These are phyloP conservation scores for Funneliformis geosporum DNA, from an alignment of 192 early-diverging fungal species.

Conservation along the genomic window DNA sequence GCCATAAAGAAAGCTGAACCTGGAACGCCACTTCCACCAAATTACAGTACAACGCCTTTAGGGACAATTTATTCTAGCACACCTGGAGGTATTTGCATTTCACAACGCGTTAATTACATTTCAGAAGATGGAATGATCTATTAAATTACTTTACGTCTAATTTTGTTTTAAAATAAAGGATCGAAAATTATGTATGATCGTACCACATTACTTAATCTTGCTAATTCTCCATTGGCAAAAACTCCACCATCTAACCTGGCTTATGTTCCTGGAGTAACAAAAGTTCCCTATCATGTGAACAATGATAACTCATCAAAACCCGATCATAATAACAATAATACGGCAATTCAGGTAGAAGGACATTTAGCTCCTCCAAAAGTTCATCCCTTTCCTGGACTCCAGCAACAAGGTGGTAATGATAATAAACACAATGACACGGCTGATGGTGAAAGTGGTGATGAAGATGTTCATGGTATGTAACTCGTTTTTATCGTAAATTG, in stretches of 20 bases:
- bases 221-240: conserved; percentile 61
- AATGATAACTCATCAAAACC: conserved; percentile 5
- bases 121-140: not conserved
- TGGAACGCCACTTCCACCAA: conserved; percentile 50
- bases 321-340: too few species aligned
- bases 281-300: conserved; percentile 18
- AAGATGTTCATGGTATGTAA: not conserved
- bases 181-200: conserved; percentile 68
- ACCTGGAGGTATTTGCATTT: conserved; percentile 50
- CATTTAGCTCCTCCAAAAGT: conserved; percentile 25
- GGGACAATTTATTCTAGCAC: conserved; percentile 65
- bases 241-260: conserved; percentile 60
- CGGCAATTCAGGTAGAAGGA: not conserved
- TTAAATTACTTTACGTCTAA: not conserved
- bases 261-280: conserved; percentile 64
- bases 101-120: not conserved
- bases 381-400: not conserved
- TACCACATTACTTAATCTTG: conserved; percentile 58
- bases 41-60: conserved; percentile 62
- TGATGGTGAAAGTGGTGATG: conserved; percentile 17
- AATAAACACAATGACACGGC: not conserved
- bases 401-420: not conserved
- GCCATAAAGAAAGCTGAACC: conserved; percentile 53
- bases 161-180: conserved; percentile 47
- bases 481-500: not conserved